phyloP scores from a whole-genome alignment of 768 basidiomycete species.

The Macrocybe gigantea region DNA sequence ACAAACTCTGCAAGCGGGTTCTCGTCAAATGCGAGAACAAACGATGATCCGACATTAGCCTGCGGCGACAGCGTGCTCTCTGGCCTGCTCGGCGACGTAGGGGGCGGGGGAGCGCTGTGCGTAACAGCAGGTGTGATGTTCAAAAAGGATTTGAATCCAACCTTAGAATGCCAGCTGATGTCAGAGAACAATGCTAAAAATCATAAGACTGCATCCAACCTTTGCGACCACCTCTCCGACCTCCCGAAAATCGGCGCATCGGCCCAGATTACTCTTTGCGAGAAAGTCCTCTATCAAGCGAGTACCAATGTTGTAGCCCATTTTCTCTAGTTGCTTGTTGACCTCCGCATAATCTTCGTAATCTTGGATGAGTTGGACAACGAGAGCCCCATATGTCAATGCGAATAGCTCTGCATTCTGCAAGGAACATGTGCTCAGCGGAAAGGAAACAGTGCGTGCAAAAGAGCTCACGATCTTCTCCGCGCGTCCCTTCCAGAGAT shows the following conservation, averaged over 20 bases:
- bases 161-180: constrained; percentile 36
- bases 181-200: background rate
- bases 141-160: constrained; percentile 96
- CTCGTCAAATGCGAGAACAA: constrained; percentile 87
- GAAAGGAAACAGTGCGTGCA: background rate
- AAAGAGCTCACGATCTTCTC: constrained; percentile 82
- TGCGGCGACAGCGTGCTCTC: constrained; percentile 35
- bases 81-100: constrained; percentile 43
- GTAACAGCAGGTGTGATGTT: constrained; percentile 84
- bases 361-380: constrained; percentile 97
- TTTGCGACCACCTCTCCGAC: constrained; percentile 95
- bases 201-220: constrained; percentile 36
- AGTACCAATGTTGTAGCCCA: constrained; percentile 98
- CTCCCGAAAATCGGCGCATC: constrained; percentile 90
- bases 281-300: constrained; percentile 96
- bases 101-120: constrained; percentile 53
- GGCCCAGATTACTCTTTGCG: constrained; percentile 85
- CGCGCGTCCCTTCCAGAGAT: constrained; percentile 89
- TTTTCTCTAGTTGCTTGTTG: constrained; percentile 96
- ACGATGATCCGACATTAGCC: constrained; percentile 49
- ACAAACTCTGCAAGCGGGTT: constrained; percentile 97
- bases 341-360: constrained; percentile 97
- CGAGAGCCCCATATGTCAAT: constrained; percentile 93
- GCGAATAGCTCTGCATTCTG: constrained; percentile 98
- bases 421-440: constrained; percentile 13